Evolutionary conservation across 108 stramenopile species (phyloP), one percentile per base, ranked within the genome.

Genomic region (Pseudonitzschia delicatissima): DNA sequence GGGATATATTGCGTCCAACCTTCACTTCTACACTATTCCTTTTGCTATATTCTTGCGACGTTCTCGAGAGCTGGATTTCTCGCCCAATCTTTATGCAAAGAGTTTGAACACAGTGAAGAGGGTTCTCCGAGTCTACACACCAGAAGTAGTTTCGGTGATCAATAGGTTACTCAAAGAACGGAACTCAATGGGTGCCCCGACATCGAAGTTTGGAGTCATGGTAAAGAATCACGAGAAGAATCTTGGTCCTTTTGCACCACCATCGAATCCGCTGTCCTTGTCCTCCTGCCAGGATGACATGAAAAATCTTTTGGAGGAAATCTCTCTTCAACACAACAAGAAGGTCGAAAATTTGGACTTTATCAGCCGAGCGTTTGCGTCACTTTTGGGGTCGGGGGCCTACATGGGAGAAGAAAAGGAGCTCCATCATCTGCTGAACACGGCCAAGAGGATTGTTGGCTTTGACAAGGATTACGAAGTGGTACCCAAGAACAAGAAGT

Each of bases 51-150:
- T 94, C 68, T 68, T 94, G n/a, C 84, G 86, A 9, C 80, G 93
- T n/a, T 83, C 93, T 11, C 76, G 90, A n/a, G 93, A 94, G 63
- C 68, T 94, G 27, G 93, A 94, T 72, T 94, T 94, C 83, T 85
- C 85, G 8, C 62, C 73, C 12, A 48, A 26, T 17, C 69, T 87
- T 28, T 88, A 83, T 57, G 49, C 69, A 12, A 70, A 67, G 9
- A 80, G 85, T 1, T 50, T 88, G 45, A 68, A 62, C n/a, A 53
- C 82, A 20, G 77, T 91, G 3, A 68, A 77, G 45, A 78, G 86
- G 2, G 93, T 94, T 5, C 66, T 94, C 35, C 81, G 90, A n/a
- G 82, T 91, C 8, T 94, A 81, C 53, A 72, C 84, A 8, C 83
- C 75, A 12, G 68, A 78, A n/a, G 72, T 94, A 34, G 80, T 91